A percentile compares a stretch with the other conserved stretches of the same genome.
Evolutionary conservation across 2,329 filamentous ascomycete genomes (phyloP).

Genomic region (Apiospora saccharicola): DNA sequence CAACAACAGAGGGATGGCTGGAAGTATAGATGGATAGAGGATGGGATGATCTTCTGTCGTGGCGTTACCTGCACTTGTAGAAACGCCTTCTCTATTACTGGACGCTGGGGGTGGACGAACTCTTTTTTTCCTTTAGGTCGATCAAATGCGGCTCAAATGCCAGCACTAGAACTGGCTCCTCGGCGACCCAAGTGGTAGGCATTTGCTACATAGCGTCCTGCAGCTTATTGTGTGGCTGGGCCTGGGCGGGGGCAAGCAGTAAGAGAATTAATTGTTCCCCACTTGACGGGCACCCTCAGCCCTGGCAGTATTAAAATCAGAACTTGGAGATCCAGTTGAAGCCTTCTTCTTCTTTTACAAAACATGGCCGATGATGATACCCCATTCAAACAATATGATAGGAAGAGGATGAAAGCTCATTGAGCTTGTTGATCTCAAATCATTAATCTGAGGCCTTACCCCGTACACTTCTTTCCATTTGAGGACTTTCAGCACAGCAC

Average conservation of each 20-base stretch:
- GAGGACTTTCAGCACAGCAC: neutral
- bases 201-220: neutral
- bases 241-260: neutral
- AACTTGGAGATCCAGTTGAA: neutral
- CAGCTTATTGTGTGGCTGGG: constrained; percentile 12
- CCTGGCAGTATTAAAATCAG: constrained; percentile 18
- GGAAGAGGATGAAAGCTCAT: constrained; percentile 28
- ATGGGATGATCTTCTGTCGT: constrained; percentile 6
- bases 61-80: constrained; percentile 6
- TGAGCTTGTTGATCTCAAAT: constrained; percentile 28
- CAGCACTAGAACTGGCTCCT: neutral
- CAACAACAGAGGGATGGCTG: neutral
- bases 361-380: constrained; percentile 28
- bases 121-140: neutral
- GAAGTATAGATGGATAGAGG: neutral
- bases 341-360: constrained; percentile 23
- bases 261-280: constrained; percentile 8
- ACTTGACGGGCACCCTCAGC: neutral
- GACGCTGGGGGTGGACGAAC: neutral
- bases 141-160: constrained; percentile 13
- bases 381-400: constrained; percentile 27
- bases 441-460: constrained; percentile 27
- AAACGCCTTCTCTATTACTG: neutral
- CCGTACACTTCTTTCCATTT: neutral
- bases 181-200: neutral